A percentile compares a stretch with the other conserved stretches of the same genome.
Evolutionary conservation across 192 early-diverging fungal genomes (phyloP).

Genomic region (Linnemannia exigua): DNA sequence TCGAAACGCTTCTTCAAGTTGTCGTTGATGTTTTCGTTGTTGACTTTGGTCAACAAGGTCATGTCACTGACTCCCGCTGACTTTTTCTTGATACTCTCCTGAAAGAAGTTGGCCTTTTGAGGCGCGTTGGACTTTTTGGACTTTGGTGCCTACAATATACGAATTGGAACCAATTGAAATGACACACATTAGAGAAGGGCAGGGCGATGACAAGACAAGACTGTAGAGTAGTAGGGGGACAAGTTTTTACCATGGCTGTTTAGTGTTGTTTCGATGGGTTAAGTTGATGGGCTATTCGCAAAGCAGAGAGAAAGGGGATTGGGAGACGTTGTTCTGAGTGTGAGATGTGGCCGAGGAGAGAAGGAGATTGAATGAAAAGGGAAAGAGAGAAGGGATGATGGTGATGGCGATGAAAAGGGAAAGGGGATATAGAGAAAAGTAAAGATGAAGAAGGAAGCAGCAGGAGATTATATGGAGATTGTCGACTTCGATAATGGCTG

Average conservation of each 20-base stretch:
- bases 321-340: neutral
- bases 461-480: too few relatives aligned
- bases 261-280: neutral
- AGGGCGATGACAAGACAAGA: neutral
- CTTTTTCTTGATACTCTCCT: slow-evolving; percentile 83
- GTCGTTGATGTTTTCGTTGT: slow-evolving; percentile 94
- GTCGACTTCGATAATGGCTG: too few relatives aligned
- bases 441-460: neutral
- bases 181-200: neutral
- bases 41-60: slow-evolving; percentile 94
- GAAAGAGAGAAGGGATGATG: neutral
- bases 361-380: neutral
- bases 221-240: neutral
- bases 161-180: neutral
- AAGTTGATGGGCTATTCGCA: neutral
- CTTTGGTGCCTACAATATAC: slow-evolving; percentile 41
- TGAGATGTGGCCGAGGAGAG: neutral
- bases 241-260: slow-evolving; percentile 10
- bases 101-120: slow-evolving; percentile 58
- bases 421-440: neutral
- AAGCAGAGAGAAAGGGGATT: neutral
- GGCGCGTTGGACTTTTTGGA: slow-evolving; percentile 46
- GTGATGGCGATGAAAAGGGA: neutral
- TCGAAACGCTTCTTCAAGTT: slow-evolving; percentile 93
- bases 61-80: slow-evolving; percentile 89